phyloP scores from a whole-genome alignment of 768 basidiomycete species.

The Porphyrellus cyaneotinctus region DNA sequence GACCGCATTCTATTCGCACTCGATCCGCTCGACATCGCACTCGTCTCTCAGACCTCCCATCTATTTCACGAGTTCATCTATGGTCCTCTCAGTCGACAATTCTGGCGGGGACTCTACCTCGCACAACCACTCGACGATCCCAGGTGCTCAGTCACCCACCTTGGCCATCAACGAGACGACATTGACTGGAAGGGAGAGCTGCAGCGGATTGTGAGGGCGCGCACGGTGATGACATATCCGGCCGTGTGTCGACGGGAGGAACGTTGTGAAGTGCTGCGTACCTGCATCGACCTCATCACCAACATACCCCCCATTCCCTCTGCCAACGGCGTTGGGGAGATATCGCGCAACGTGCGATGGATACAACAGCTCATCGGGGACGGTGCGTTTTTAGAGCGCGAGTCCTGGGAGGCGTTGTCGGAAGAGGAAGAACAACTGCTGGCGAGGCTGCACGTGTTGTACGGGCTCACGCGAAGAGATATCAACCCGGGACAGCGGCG shows the following conservation, averaged over 20 bases:
- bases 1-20: conserved; percentile 53
- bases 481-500: conserved; percentile 29
- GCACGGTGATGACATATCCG: conserved; percentile 40
- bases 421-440: conserved; percentile 44
- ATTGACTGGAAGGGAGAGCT: conserved; percentile 54
- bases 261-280: conserved; percentile 39
- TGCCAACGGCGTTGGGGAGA: conserved; percentile 20
- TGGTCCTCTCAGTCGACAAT: conserved; percentile 34
- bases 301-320: conserved; percentile 37
- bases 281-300: conserved; percentile 48
- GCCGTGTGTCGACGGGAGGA: conserved; percentile 41
- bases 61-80: conserved; percentile 45
- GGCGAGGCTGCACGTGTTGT: conserved; percentile 51
- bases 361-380: conserved; percentile 40
- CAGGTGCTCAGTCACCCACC: conserved; percentile 40
- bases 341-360: conserved; percentile 54
- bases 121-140: conserved; percentile 62
- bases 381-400: conserved; percentile 43
- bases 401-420: conserved; percentile 18
- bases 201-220: conserved; percentile 52
- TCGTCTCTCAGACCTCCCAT: conserved; percentile 48
- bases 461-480: conserved; percentile 51
- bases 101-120: conserved; percentile 70
- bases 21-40: conserved; percentile 59
- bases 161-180: conserved; percentile 22